A percentile compares a stretch with the other conserved stretches of the same genome.
Conservation (phyloP, 352 stramenopile species). For the Globisporangium emineosum region DNA sequence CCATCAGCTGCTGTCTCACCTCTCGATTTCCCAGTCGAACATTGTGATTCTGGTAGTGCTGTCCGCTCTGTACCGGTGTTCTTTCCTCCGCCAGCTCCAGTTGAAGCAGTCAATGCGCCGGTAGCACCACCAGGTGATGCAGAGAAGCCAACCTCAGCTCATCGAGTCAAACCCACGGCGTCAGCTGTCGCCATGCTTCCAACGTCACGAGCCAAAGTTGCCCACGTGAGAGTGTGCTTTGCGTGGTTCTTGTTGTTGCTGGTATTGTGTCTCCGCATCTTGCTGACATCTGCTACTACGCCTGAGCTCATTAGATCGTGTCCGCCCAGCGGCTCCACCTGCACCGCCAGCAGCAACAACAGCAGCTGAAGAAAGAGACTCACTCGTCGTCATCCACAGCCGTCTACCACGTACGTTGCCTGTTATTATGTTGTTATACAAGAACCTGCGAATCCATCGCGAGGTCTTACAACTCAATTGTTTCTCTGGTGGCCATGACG, state of each 20-base stretch:
- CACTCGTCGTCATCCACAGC: not conserved
- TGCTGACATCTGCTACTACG: not conserved
- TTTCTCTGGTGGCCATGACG: not conserved
- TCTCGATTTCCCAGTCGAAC: not conserved
- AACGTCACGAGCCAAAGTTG: slow-evolving; percentile 13
- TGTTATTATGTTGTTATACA: not conserved
- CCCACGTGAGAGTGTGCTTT: slow-evolving; percentile 2
- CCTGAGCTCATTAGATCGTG: slow-evolving; percentile 1
- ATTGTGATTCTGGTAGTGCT: not conserved
- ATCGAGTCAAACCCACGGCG: not conserved
- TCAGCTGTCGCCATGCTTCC: slow-evolving; percentile 7
- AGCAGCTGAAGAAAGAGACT: not conserved
- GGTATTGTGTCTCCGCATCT: too few relatives aligned
- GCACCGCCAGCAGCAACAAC: slow-evolving; percentile 14
- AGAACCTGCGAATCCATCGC: not conserved
- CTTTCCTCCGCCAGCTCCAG: slow-evolving; percentile 10
- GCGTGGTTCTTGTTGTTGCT: not conserved
- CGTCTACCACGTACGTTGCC: slow-evolving; percentile 1
- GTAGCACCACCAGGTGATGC: not conserved
- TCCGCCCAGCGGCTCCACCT: slow-evolving; percentile 10
- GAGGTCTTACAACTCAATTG: not conserved
- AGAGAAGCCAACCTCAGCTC: not conserved
- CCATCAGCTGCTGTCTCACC: not conserved
- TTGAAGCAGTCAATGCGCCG: not conserved
- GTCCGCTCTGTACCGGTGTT: not conserved